Conservation (phyloP, 495 filamentous ascomycete genomes). For the Daldinia caldariorum region DNA sequence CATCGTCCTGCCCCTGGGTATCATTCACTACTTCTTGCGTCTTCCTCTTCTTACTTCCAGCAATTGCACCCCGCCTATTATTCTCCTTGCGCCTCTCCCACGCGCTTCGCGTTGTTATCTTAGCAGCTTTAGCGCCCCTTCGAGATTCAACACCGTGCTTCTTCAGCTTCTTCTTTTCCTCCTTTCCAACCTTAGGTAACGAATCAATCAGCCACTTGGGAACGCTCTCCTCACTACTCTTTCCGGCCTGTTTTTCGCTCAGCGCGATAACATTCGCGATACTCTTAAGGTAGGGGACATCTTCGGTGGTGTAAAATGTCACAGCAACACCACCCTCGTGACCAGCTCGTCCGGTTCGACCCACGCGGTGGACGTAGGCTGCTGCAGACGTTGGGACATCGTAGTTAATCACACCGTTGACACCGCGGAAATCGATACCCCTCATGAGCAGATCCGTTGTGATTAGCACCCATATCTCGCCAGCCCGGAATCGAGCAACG, state of each 20-base stretch:
- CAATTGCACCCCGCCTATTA: constrained; percentile 75
- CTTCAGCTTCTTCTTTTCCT: constrained; percentile 83
- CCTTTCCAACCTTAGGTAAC: constrained; percentile 82
- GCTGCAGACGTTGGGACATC: constrained; percentile 90
- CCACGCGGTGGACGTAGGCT: constrained; percentile 91
- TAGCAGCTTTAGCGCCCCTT: constrained; percentile 60
- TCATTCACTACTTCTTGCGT: constrained; percentile 48
- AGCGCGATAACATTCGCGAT: constrained; percentile 91
- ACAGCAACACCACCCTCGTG: constrained; percentile 89
- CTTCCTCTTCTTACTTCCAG: constrained; percentile 73
- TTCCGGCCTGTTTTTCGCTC: constrained; percentile 74
- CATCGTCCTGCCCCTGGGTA: constrained; percentile 54
- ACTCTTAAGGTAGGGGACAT: constrained; percentile 87
- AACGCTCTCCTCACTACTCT: constrained; percentile 54
- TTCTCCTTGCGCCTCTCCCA: constrained; percentile 84
- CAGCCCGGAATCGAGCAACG: constrained; percentile 89
- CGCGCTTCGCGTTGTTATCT: constrained; percentile 92
- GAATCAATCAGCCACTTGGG: constrained; percentile 91
- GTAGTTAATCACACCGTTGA: constrained; percentile 96
- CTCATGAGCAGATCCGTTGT: constrained; percentile 93
- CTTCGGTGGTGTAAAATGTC: constrained; percentile 94
- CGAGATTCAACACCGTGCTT: constrained; percentile 82
- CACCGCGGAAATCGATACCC: constrained; percentile 89
- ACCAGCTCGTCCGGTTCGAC: constrained; percentile 89
- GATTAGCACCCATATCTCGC: constrained; percentile 95